These are phyloP conservation scores for Candida quercuum DNA, from an alignment of 805 yeast species.

Conservation along the genomic window DNA sequence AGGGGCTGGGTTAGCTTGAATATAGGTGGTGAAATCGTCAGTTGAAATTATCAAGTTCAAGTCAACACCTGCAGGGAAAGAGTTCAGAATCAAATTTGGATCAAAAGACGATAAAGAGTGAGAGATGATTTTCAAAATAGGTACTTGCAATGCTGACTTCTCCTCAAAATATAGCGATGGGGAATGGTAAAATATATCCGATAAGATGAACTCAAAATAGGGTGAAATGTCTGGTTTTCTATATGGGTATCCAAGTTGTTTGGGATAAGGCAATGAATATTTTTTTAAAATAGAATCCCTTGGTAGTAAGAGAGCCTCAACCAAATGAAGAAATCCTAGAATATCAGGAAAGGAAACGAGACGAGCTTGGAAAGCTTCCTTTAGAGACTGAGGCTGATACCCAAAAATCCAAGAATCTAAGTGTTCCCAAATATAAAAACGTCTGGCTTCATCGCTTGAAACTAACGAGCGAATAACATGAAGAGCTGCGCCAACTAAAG, in stretches of 20 bases:
- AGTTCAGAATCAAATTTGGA: constrained; percentile 44
- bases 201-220: constrained; percentile 67
- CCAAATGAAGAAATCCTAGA: constrained; percentile 54
- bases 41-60: constrained; percentile 43
- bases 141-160: constrained; percentile 42
- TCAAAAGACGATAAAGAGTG: constrained; percentile 45
- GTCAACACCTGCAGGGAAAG: constrained; percentile 46
- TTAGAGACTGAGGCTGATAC: constrained; percentile 27
- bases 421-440: constrained; percentile 57
- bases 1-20: constrained; percentile 67
- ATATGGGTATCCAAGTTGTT: constrained; percentile 53
- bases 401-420: constrained; percentile 65
- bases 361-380: constrained; percentile 37
- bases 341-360: constrained; percentile 52
- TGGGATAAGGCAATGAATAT: constrained; percentile 47
- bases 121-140: constrained; percentile 48
- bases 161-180: constrained; percentile 31
- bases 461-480: constrained; percentile 55
- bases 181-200: constrained; percentile 58
- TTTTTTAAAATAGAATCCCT: constrained; percentile 32
- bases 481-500: constrained; percentile 49
- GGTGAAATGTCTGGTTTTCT: constrained; percentile 74
- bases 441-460: constrained; percentile 34
- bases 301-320: constrained; percentile 31
- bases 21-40: constrained; percentile 40